Evolutionary conservation across 129 eudicot species (phyloP).

Genomic region (Cynara cardunculus): DNA sequence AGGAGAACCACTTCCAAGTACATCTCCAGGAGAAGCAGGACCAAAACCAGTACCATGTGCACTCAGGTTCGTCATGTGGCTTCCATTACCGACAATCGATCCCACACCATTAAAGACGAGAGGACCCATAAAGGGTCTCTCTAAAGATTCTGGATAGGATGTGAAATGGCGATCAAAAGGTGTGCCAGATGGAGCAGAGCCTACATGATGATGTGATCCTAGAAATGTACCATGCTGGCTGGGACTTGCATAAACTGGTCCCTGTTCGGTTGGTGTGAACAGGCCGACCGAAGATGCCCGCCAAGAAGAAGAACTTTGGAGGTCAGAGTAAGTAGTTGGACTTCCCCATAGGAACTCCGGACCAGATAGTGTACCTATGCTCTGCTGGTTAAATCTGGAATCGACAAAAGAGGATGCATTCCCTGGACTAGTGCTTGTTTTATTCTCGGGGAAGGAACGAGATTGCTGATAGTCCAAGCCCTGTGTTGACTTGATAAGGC

Average conservation of each 20-base stretch:
- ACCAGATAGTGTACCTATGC: conserved; percentile 74
- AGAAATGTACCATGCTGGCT: conserved; percentile 43
- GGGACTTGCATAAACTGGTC: conserved; percentile 43
- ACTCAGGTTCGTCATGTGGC: neutral
- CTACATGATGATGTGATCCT: conserved; percentile 65
- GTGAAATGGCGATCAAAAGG: conserved; percentile 59
- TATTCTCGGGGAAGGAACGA: conserved; percentile 46
- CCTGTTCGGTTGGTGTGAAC: conserved; percentile 12
- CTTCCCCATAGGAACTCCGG: conserved; percentile 98
- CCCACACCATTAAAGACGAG: conserved; percentile 42
- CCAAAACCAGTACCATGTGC: too few relatives aligned
- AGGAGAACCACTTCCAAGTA: conserved; percentile 62
- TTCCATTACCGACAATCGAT: conserved; percentile 35
- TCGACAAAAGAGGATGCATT: conserved; percentile 52
- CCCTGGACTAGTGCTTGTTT: conserved; percentile 42
- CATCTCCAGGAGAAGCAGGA: conserved; percentile 29
- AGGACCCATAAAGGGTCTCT: conserved; percentile 47
- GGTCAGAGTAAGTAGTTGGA: conserved; percentile 56
- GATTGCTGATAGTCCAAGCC: conserved; percentile 48
- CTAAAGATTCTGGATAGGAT: conserved; percentile 65
- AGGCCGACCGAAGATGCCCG: conserved; percentile 51
- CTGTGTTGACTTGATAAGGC: conserved; percentile 30
- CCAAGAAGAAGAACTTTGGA: conserved; percentile 57
- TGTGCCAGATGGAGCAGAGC: conserved; percentile 81
- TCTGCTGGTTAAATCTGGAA: conserved; percentile 46